phyloP scores from a whole-genome alignment of 805 yeast species.

The Ogataea neopini region DNA sequence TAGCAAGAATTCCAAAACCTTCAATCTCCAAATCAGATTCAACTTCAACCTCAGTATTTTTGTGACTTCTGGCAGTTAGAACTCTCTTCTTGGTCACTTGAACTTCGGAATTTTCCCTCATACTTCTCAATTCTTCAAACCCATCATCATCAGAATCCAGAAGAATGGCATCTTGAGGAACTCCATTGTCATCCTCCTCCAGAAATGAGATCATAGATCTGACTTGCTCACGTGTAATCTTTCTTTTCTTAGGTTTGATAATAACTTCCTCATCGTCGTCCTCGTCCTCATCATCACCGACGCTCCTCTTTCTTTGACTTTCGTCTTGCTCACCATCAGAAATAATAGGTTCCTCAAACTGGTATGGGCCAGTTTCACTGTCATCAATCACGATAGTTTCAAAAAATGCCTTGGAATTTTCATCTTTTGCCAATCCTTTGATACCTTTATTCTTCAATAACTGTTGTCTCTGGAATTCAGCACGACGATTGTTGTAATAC shows the following conservation, averaged over 20 bases:
- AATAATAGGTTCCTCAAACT: conserved; percentile 35
- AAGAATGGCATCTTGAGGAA: conserved; percentile 33
- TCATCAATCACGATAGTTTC: conserved; percentile 53
- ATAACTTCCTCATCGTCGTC: conserved; percentile 22
- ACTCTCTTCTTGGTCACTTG: conserved; percentile 37
- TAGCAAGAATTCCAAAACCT: conserved; percentile 27
- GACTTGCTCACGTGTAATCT: conserved; percentile 31
- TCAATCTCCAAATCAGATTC: conserved; percentile 19
- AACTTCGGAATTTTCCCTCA: conserved; percentile 56
- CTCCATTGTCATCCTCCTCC: conserved; percentile 29
- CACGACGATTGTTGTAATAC: conserved; percentile 34
- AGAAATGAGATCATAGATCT: conserved; percentile 30
- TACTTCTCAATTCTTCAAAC: conserved; percentile 38
- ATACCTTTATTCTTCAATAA: conserved; percentile 44
- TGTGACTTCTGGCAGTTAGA: not conserved
- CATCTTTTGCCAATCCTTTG: conserved; percentile 47
- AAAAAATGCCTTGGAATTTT: conserved; percentile 66
- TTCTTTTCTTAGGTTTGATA: conserved; percentile 34
- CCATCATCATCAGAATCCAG: conserved; percentile 38
- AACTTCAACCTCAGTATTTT: not conserved
- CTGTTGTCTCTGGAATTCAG: conserved; percentile 50
- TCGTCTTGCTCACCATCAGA: conserved; percentile 31
- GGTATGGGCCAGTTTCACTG: conserved; percentile 13
- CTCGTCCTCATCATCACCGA: conserved; percentile 24
- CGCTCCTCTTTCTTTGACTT: conserved; percentile 7